Evolutionary conservation across 2,329 filamentous ascomycete species (phyloP), one percentile per base, ranked within the genome.

Genomic region (Cytospora piceicola): DNA sequence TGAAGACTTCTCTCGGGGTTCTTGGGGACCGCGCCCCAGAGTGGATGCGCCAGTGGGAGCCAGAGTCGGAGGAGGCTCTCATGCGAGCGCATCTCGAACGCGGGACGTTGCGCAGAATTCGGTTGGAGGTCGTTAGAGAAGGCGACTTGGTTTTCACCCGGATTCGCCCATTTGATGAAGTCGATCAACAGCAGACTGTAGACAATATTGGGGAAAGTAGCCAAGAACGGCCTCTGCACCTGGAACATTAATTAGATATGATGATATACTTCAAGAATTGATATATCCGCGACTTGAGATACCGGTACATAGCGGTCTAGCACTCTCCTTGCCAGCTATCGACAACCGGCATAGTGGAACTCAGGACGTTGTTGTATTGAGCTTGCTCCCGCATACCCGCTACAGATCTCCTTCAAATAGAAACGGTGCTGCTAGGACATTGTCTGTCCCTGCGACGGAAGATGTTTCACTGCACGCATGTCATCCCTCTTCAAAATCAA

Each of bases 31-130:
- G 17, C 17, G 63, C 63, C 14, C 63, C 63, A 7, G 17, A 57
- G 12, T 65, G 63, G 63, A 65, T 61, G 39, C 24, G 20, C 17
- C n/a, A 61, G 9, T 65, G 63, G 49, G 15, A 60, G 36, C 57
- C 56, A 29, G 61, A n/a, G 20, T 22, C 46, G 7, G 22, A 24
- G 3, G 54, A 63, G 24, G 30, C 20, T 4, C 12, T 58, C 4
- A 42, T 58, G 22, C 22, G 8, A 8, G 61, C 20, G 8, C 22
- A 17, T 11, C 20, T 49, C 4, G 54, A 30, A 2, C 61, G 61
- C 6, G 54, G 61, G 49, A n/a, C 53, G 22, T 4, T 63, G 20
- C 42, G 15, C 20, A 36, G n/a, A 14, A 36, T 9, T 17, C 9
- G 20, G 9, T 24, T 54, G 11, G 32, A 39, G n/a, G 4, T 42